phyloP scores from a whole-genome alignment of 129 eudicot species.

The Chrysanthemum seticuspe region DNA sequence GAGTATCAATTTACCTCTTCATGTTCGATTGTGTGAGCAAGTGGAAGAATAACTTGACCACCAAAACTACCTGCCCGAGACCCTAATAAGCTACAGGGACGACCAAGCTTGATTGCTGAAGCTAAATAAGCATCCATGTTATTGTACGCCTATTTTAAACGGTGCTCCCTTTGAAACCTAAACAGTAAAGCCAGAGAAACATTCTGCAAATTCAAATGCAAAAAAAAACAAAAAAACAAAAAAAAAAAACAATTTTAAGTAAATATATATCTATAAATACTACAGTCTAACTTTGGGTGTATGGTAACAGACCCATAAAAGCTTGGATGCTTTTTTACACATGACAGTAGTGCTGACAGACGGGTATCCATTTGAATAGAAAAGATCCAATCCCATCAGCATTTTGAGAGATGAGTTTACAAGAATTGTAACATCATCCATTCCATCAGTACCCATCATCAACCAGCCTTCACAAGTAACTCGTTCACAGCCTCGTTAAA shows the following conservation, averaged over 20 bases:
- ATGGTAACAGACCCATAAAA: slow-evolving; percentile 49
- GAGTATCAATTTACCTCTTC: slow-evolving; percentile 60
- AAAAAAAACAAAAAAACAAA: too few relatives aligned
- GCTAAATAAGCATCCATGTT: slow-evolving; percentile 77
- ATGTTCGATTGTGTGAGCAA: slow-evolving; percentile 80
- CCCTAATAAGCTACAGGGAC: slow-evolving; percentile 53
- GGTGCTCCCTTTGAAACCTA: slow-evolving; percentile 75
- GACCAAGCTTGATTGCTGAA: slow-evolving; percentile 67
- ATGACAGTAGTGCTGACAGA: slow-evolving; percentile 57
- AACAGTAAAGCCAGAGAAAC: slow-evolving; percentile 73
- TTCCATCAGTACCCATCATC: slow-evolving; percentile 68
- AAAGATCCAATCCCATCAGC: slow-evolving; percentile 57
- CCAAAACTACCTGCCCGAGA: slow-evolving; percentile 60
- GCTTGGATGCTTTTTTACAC: slow-evolving; percentile 91
- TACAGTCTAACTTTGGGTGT: neutral
- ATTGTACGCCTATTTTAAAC: slow-evolving; percentile 89
- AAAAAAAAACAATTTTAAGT: too few relatives aligned
- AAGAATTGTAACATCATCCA: slow-evolving; percentile 75
- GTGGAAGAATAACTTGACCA: slow-evolving; percentile 80
- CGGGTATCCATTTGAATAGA: slow-evolving; percentile 60
- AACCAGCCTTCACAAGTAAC: slow-evolving; percentile 78
- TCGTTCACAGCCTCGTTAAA: slow-evolving; percentile 83
- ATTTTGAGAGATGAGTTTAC: slow-evolving; percentile 82
- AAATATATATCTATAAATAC: neutral
- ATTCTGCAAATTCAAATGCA: slow-evolving; percentile 38